Conservation (phyloP, 2,329 filamentous ascomycete genomes). For the Gyromitra esculenta region DNA sequence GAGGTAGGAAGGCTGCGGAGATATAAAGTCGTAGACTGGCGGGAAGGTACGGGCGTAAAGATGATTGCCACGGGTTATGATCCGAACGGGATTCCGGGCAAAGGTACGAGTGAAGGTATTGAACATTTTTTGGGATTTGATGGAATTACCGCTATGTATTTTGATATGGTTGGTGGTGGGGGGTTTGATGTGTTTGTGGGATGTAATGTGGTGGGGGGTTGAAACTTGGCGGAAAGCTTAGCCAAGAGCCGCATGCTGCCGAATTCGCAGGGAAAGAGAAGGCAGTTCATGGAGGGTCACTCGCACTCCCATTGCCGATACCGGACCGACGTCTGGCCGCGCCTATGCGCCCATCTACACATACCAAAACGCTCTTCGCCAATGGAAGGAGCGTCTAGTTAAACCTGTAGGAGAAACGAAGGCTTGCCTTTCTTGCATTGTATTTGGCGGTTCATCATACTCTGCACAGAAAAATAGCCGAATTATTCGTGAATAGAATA, state of each 20-base stretch:
- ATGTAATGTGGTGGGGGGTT: background rate
- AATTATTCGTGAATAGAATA: background rate
- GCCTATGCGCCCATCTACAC: background rate
- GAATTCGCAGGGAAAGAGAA: constrained; percentile 7
- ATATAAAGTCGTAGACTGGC: constrained; percentile 67
- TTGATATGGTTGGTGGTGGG: background rate
- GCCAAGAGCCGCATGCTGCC: constrained; percentile 25
- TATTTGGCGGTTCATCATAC: background rate
- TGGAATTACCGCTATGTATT: background rate
- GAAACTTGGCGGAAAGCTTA: constrained; percentile 34
- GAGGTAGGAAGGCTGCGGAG: constrained; percentile 72
- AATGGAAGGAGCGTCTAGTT: background rate
- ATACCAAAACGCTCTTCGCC: background rate
- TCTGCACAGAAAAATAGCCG: background rate
- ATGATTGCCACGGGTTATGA: constrained; percentile 21
- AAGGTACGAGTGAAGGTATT: constrained; percentile 15
- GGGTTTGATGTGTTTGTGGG: constrained; percentile 2
- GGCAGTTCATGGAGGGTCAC: constrained; percentile 33
- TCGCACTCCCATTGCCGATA: constrained; percentile 28
- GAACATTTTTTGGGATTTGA: constrained; percentile 19
- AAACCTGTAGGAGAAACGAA: background rate
- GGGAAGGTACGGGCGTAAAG: constrained; percentile 60
- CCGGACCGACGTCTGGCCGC: constrained; percentile 20
- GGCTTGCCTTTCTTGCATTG: background rate
- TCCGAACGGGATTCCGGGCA: constrained; percentile 8